Percentiles rank a stretch among this genome's conserved stretches.
These are phyloP conservation scores for Aureobasidium vineae DNA, from an alignment of 2,329 filamentous ascomycete species.

Conservation along the genomic window DNA sequence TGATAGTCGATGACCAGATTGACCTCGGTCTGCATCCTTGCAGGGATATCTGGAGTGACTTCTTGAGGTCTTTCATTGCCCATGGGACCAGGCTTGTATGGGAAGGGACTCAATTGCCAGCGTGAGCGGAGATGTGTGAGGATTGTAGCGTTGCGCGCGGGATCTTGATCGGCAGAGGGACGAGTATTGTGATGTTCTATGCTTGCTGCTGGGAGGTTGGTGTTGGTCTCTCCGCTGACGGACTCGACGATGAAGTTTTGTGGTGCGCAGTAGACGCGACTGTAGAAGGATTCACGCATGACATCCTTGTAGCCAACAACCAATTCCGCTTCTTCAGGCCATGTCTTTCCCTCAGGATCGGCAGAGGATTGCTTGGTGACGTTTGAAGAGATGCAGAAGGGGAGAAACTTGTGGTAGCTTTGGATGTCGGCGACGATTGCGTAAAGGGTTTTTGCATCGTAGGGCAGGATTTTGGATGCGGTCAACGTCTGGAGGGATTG, in stretches of 20 bases:
- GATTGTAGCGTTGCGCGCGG: conserved; percentile 42
- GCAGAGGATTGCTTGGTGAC: conserved; percentile 72
- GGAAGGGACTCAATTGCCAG: conserved; percentile 62
- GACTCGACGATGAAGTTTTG: conserved; percentile 69
- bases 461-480: conserved; percentile 73
- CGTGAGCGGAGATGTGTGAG: conserved; percentile 68
- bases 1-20: conserved; percentile 73
- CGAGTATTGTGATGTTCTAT: conserved; percentile 45
- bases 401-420: conserved; percentile 82
- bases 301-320: conserved; percentile 80
- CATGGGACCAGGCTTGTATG: conserved; percentile 42
- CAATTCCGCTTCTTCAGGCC: conserved; percentile 74
- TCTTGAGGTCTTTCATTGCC: conserved; percentile 38
- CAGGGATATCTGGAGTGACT: conserved; percentile 43
- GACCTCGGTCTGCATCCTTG: conserved; percentile 64
- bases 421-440: conserved; percentile 83
- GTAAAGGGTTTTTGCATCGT: conserved; percentile 70
- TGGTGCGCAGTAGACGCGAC: conserved; percentile 73
- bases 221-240: conserved; percentile 59
- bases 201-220: conserved; percentile 44
- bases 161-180: conserved; percentile 41
- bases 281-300: conserved; percentile 80
- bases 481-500: conserved; percentile 66
- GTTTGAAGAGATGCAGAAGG: conserved; percentile 75
- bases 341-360: conserved; percentile 52